phyloP scores from a whole-genome alignment of 495 filamentous ascomycete genomes.

The Aspergillus kassunensis region DNA sequence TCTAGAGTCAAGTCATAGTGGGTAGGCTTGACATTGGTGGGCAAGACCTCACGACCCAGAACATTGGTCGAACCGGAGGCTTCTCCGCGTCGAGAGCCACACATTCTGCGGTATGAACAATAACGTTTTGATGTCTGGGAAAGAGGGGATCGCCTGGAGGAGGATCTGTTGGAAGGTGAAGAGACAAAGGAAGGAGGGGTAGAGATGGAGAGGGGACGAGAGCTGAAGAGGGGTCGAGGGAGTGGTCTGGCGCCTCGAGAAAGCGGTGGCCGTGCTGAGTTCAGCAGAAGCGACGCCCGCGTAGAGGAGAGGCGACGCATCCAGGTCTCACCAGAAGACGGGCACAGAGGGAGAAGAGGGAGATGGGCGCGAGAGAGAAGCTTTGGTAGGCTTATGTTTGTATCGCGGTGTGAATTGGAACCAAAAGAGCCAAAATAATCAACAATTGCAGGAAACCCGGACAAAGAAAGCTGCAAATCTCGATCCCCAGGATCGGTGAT shows the following conservation, averaged over 20 bases:
- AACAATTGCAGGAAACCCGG: constrained; percentile 2
- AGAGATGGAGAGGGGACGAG: constrained; percentile 27
- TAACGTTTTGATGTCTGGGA: constrained; percentile 40
- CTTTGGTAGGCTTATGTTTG: constrained; percentile 6
- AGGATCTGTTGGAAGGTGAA: constrained; percentile 14
- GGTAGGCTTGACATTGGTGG: constrained; percentile 62
- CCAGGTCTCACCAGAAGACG: constrained; percentile 16
- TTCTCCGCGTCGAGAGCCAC: constrained; percentile 39
- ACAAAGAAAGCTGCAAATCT: constrained; percentile 7
- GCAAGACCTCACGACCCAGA: constrained; percentile 58
- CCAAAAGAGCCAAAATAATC: constrained; percentile 2
- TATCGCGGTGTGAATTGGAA: not conserved
- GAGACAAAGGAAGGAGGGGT: constrained; percentile 22
- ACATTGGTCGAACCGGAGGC: constrained; percentile 48
- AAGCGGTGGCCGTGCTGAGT: constrained; percentile 41
- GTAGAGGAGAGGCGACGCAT: constrained; percentile 41
- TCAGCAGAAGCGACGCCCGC: constrained; percentile 33
- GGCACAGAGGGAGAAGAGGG: constrained; percentile 9
- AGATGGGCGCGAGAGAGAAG: constrained; percentile 8
- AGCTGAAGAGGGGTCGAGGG: constrained; percentile 29
- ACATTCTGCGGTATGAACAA: constrained; percentile 52
- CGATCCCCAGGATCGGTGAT: not conserved
- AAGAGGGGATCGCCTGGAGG: constrained; percentile 25
- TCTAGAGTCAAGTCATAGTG: constrained; percentile 67
- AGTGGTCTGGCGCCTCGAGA: constrained; percentile 29